Base-by-base conservation (phyloP, 306 rosid species). In the Inga laurina region DNA sequence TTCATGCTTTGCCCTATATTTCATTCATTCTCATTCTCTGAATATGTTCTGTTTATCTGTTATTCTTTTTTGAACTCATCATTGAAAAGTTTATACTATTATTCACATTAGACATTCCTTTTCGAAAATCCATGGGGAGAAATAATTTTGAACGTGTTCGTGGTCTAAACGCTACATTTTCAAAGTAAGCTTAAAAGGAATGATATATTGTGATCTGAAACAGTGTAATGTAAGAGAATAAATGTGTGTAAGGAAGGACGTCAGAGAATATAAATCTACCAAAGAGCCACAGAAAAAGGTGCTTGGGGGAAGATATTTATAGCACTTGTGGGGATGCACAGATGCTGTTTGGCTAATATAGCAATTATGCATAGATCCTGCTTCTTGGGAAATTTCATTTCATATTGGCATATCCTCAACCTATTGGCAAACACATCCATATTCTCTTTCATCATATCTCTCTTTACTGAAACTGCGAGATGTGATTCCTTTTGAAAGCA, bases 281-380 rank as follows among this genome's bases (percentile, higher is more conserved):
- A 10, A 32, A 22, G 64, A 73, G 67, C 79, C n/a, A 84, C 74
- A 37, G 24, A 68, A 68, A 35, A 51, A 78, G 82, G 43, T n/a
- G 67, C 46, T 9, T n/a, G 67, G 30, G 22, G 5, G 32, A 39
- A 82, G 85, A 88, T 85, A 88, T 76, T 85, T 65, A 35, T 65
- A 69, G 74, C 86, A 84, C 84, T 87, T 75, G 82, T 84, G 79
- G 22, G 16, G 84, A 79, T 82, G 86, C 77, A 77, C 34, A 48
- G 84, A 82, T 82, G 88, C 82, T 84, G 84, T 56, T 84, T 82
- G 84, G 76, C 27, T 19, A 51, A 62, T 11, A 80, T 73, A 59
- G 66, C 66, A 59, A 59, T n/a, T 22, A 59, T 59, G 34, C 13
- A 59, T 3, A 59, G 66, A 59, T 22, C 66, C 37, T 61, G 62